These are phyloP conservation scores for Lachnellula arida DNA, from an alignment of 2,329 filamentous ascomycete species.

Conservation along the genomic window DNA sequence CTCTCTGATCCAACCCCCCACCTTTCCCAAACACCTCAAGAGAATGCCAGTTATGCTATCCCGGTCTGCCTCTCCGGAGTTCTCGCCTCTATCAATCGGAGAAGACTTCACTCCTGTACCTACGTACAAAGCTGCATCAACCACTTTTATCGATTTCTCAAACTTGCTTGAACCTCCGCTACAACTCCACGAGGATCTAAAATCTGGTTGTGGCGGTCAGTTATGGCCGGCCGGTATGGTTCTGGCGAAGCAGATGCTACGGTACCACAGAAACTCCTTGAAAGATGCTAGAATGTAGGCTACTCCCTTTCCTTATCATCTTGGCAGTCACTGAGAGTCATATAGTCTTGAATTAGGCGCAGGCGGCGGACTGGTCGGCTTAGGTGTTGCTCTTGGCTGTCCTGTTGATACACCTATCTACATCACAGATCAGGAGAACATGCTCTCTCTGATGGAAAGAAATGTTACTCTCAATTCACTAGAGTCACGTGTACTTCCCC, in stretches of 20 bases:
- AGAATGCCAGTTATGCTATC: constrained; percentile 19
- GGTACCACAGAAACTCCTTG: constrained; percentile 62
- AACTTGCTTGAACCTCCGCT: constrained; percentile 67
- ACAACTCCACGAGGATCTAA: constrained; percentile 77
- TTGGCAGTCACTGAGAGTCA: constrained; percentile 3
- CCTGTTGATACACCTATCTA: constrained; percentile 54
- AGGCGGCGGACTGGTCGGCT: constrained; percentile 80
- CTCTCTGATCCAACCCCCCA: background rate
- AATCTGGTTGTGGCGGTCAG: constrained; percentile 85
- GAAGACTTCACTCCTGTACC: constrained; percentile 57
- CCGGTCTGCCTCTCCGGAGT: constrained; percentile 29
- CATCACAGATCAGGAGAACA: constrained; percentile 83
- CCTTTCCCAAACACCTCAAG: background rate
- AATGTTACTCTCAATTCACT: constrained; percentile 83
- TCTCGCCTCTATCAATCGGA: constrained; percentile 39
- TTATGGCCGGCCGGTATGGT: constrained; percentile 93
- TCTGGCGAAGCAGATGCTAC: constrained; percentile 78
- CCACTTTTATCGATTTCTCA: constrained; percentile 59
- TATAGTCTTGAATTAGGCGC: constrained; percentile 83
- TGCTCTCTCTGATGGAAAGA: constrained; percentile 78
- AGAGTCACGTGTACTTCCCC: constrained; percentile 55
- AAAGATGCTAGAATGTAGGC: constrained; percentile 64
- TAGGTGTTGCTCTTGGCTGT: constrained; percentile 56
- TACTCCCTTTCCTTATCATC: constrained; percentile 1
- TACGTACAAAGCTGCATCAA: constrained; percentile 50